phyloP scores from a whole-genome alignment of 2,329 filamentous ascomycete genomes.

The Ophiostoma novo-ulmi region DNA sequence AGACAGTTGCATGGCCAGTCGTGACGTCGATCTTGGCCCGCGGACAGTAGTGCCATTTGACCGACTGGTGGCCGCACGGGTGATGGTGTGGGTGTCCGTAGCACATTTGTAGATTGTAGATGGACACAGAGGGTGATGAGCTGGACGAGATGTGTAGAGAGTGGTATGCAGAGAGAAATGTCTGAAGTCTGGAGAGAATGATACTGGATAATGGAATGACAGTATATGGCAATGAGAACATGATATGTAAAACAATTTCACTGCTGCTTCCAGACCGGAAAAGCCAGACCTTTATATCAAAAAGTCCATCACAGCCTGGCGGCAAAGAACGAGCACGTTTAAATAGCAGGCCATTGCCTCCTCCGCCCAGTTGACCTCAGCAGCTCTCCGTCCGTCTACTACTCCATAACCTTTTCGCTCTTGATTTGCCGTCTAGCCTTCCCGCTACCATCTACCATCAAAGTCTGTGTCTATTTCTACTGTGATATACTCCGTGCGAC shows the following conservation, averaged over 20 bases:
- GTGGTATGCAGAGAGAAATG: too few species aligned
- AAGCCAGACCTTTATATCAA: background rate
- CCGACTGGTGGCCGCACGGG: constrained; percentile 50
- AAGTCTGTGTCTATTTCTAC: background rate
- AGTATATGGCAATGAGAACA: too few species aligned
- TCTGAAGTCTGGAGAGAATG: too few species aligned
- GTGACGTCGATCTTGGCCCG: constrained; percentile 44
- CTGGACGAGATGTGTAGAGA: too few species aligned
- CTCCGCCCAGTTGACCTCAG: background rate
- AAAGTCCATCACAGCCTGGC: background rate
- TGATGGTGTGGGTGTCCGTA: constrained; percentile 51
- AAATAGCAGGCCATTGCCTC: background rate
- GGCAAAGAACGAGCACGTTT: background rate
- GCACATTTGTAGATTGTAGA: constrained; percentile 37
- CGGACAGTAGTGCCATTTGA: constrained; percentile 53
- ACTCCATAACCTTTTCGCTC: background rate
- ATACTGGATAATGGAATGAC: too few species aligned
- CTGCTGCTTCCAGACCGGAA: background rate
- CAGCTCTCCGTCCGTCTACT: background rate
- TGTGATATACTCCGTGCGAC: background rate
- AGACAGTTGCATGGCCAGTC: constrained; percentile 48
- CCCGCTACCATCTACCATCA: background rate
- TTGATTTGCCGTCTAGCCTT: background rate
- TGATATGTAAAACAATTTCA: too few species aligned
- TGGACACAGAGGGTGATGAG: background rate